Conservation (phyloP, 441 rosid genomes). For the Adansonia rubrostipa region DNA sequence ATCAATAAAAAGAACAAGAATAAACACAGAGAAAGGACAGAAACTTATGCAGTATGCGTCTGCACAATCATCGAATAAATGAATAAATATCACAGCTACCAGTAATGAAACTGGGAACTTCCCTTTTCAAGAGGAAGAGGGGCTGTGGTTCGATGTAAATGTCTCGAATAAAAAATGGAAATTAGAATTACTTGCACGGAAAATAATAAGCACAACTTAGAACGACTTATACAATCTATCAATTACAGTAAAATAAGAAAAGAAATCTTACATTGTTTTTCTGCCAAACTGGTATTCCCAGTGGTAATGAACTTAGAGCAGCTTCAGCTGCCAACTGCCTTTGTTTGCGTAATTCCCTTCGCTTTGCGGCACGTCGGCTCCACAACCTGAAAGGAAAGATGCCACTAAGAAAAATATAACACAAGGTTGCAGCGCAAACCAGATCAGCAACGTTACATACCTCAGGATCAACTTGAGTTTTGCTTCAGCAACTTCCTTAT, state of each 20-base stretch:
- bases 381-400: slow-evolving; percentile 64
- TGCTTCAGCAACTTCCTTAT: slow-evolving; percentile 66
- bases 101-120: neutral
- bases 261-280: slow-evolving; percentile 61
- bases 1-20: slow-evolving; percentile 19
- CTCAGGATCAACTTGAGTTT: slow-evolving; percentile 85
- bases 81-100: slow-evolving; percentile 5
- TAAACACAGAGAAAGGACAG: slow-evolving; percentile 11
- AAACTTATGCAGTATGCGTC: slow-evolving; percentile 14
- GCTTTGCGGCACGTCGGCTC: slow-evolving; percentile 73
- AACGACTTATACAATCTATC: neutral
- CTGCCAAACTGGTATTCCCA: slow-evolving; percentile 74
- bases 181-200: neutral
- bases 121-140: neutral
- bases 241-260: slow-evolving; percentile 19
- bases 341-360: slow-evolving; percentile 63
- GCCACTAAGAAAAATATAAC: slow-evolving; percentile 18
- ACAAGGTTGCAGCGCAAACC: slow-evolving; percentile 19
- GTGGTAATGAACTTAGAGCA: slow-evolving; percentile 73
- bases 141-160: neutral
- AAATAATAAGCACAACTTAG: neutral
- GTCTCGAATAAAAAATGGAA: neutral
- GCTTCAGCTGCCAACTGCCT: slow-evolving; percentile 71
- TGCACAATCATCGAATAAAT: neutral
- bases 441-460: slow-evolving; percentile 46